Conservation (phyloP, 176 grass and related monocot species). For the Triticum aestivum region IWGSC_CS_RefSeq_v2.1 NC_057809.1:321768669-321769168, state of each 20-base stretch:
- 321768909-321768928: conserved; percentile 88
- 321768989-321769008: conserved; percentile 91
- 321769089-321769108: conserved; percentile 21
- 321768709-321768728: background rate
- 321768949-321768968: conserved; percentile 68
- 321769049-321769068: conserved; percentile 63
- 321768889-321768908: conserved; percentile 80
- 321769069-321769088: conserved; percentile 26
- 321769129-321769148: conserved; percentile 70
- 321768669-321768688: background rate
- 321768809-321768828: background rate
- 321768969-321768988: conserved; percentile 84
- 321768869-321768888: conserved; percentile 81
- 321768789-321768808: conserved; percentile 24
- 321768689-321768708: background rate
- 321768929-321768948: conserved; percentile 79
- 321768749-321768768: background rate
- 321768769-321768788: background rate
- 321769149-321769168: conserved; percentile 81
- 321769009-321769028: conserved; percentile 96
- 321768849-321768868: conserved; percentile 80
- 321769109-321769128: conserved; percentile 34
- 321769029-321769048: conserved; percentile 91
- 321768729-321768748: background rate
- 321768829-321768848: conserved; percentile 19